phyloP scores from a whole-genome alignment of 2,329 filamentous ascomycete species.

The Aspergillus sp. region DNA sequence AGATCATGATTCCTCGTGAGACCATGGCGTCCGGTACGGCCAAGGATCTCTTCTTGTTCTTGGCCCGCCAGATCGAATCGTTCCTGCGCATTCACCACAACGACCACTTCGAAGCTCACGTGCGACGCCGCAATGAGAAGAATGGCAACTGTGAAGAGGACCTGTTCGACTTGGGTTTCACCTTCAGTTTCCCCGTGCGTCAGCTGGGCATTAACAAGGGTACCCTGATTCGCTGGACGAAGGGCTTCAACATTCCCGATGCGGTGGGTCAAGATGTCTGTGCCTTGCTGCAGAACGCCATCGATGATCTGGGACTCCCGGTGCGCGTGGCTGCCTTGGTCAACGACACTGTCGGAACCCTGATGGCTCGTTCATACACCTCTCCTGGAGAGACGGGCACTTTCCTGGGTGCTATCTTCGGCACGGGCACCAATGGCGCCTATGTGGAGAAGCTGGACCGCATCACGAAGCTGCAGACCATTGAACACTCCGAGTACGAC shows the following conservation, averaged over 20 bases:
- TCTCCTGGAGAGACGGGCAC: slow-evolving; percentile 84
- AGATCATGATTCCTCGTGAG: slow-evolving; percentile 84
- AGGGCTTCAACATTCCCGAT: slow-evolving; percentile 96
- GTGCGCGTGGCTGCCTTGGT: slow-evolving; percentile 94
- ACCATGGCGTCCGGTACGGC: slow-evolving; percentile 88
- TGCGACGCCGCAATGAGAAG: slow-evolving; percentile 62
- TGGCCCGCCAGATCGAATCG: slow-evolving; percentile 86
- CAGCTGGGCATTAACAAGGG: slow-evolving; percentile 96
- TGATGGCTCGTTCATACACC: slow-evolving; percentile 97
- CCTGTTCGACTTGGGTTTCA: slow-evolving; percentile 94
- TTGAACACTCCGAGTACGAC: slow-evolving; percentile 66
- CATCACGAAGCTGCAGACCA: slow-evolving; percentile 70
- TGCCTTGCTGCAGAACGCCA: slow-evolving; percentile 81
- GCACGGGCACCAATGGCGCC: slow-evolving; percentile 94
- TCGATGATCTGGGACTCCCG: slow-evolving; percentile 81
- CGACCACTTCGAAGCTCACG: slow-evolving; percentile 76
- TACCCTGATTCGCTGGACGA: slow-evolving; percentile 93
- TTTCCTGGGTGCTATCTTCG: slow-evolving; percentile 93
- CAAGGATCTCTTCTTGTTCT: slow-evolving; percentile 84
- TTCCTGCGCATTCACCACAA: slow-evolving; percentile 87
- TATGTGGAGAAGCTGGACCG: slow-evolving; percentile 91
- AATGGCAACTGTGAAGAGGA: slow-evolving; percentile 65
- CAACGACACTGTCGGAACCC: slow-evolving; percentile 95
- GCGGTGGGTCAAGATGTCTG: slow-evolving; percentile 94
- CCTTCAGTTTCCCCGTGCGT: slow-evolving; percentile 95